These are phyloP conservation scores for Desmodesmus armatus DNA, from an alignment of 139 green algal species.

Conservation along the genomic window DNA sequence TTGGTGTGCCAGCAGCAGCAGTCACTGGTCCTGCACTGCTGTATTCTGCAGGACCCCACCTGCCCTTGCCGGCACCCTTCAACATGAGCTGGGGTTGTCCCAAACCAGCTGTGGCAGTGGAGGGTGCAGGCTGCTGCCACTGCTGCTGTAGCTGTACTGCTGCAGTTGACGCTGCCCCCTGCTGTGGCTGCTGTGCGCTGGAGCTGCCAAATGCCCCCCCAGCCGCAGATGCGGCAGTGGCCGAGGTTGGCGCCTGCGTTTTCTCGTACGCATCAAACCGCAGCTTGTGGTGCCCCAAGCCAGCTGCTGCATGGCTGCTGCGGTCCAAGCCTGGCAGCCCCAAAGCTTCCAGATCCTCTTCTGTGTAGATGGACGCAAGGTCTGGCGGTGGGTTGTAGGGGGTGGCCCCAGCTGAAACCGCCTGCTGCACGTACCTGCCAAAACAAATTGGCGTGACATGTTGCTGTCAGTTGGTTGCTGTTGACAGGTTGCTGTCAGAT, in stretches of 20 bases:
- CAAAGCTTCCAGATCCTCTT: slow-evolving; percentile 15
- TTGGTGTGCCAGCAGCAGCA: background rate
- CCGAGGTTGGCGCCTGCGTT: slow-evolving; percentile 23
- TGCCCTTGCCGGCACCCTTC: slow-evolving; percentile 9
- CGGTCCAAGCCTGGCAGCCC: background rate
- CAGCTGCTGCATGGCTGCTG: background rate
- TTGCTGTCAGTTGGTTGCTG: background rate
- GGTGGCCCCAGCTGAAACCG: slow-evolving; percentile 59
- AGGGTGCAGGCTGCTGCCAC: slow-evolving; percentile 18
- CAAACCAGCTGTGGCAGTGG: too few relatives aligned
- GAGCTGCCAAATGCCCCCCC: slow-evolving; percentile 18
- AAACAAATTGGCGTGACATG: background rate
- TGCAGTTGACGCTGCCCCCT: slow-evolving; percentile 9
- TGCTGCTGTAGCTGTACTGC: slow-evolving; percentile 35
- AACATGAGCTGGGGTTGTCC: slow-evolving; percentile 41
- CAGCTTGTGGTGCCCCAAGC: slow-evolving; percentile 41
- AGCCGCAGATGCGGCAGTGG: slow-evolving; percentile 30
- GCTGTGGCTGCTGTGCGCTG: slow-evolving; percentile 7
- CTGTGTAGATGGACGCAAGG: slow-evolving; percentile 8
- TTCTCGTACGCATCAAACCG: slow-evolving; percentile 55
- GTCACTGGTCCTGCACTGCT: background rate
- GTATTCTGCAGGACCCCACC: slow-evolving; percentile 41
- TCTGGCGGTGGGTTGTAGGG: slow-evolving; percentile 74
- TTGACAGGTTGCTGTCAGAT: background rate
- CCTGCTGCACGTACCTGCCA: slow-evolving; percentile 34